These are phyloP conservation scores for Diddensiella santjacobensis DNA, from an alignment of 805 yeast genomes.

Conservation along the genomic window DNA sequence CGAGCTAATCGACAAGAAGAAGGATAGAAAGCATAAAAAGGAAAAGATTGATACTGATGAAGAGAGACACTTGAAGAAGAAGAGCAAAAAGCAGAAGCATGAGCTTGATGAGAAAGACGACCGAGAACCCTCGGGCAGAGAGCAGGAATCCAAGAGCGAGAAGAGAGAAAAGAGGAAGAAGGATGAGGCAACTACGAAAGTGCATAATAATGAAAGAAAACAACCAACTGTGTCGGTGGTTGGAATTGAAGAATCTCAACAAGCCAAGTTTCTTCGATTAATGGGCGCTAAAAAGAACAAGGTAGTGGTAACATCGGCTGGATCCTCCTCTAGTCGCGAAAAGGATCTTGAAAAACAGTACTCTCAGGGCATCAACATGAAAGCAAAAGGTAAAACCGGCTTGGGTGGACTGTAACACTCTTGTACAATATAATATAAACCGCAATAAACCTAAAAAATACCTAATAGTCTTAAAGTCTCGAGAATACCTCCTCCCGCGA, in stretches of 20 bases:
- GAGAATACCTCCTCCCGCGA: conserved; percentile 78
- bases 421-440: background rate
- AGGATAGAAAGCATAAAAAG: background rate
- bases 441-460: conserved; percentile 34
- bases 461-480: conserved; percentile 50
- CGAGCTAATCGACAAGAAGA: background rate
- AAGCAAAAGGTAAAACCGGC: conserved; percentile 18
- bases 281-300: conserved; percentile 25
- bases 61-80: background rate
- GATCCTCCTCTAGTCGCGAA: conserved; percentile 3
- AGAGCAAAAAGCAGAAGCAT: background rate
- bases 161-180: background rate
- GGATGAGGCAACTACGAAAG: background rate
- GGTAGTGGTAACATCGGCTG: conserved; percentile 10
- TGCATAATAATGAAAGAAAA: too few relatives aligned
- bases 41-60: too few relatives aligned
- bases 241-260: conserved; percentile 22
- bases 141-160: background rate
- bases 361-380: conserved; percentile 22
- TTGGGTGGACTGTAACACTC: conserved; percentile 13
- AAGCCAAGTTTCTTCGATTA: conserved; percentile 24
- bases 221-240: conserved; percentile 15
- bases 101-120: background rate
- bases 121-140: background rate
- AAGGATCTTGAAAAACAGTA: conserved; percentile 23